Conservation (phyloP, 2,329 filamentous ascomycete species). For the Neonectria faginata region DNA sequence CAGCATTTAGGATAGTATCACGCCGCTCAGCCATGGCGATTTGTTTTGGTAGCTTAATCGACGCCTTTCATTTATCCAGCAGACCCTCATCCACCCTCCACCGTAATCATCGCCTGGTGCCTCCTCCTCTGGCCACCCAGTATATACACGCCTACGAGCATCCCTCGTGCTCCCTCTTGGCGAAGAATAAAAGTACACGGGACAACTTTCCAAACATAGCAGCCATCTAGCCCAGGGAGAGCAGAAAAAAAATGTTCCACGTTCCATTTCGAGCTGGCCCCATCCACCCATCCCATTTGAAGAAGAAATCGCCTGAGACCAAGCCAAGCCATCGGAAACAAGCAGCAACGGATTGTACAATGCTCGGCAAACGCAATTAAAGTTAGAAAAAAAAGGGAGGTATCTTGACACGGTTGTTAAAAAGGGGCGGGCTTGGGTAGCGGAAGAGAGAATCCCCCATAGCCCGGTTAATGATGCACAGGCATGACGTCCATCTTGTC, state of each 20-base stretch:
- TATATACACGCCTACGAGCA: conserved; percentile 43
- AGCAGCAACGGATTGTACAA: conserved; percentile 34
- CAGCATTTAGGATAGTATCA: background rate
- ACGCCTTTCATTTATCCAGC: conserved; percentile 47
- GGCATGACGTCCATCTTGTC: conserved; percentile 91
- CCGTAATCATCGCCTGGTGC: conserved; percentile 18
- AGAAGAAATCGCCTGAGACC: conserved; percentile 11
- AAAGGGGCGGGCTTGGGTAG: conserved; percentile 28
- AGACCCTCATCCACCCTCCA: conserved; percentile 34
- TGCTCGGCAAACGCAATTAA: conserved; percentile 43
- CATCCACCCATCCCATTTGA: conserved; percentile 16
- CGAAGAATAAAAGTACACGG: conserved; percentile 46
- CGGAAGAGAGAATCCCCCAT: conserved; percentile 3
- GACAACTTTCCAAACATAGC: conserved; percentile 44
- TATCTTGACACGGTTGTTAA: conserved; percentile 38
- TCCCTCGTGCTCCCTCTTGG: conserved; percentile 23
- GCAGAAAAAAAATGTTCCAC: conserved; percentile 38
- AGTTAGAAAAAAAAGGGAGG: conserved; percentile 36
- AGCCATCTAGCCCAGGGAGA: conserved; percentile 46
- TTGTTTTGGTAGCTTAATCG: conserved; percentile 34
- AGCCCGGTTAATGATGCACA: conserved; percentile 61
- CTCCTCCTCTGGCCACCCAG: conserved; percentile 33
- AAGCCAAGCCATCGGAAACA: conserved; percentile 25
- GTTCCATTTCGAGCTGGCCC: conserved; percentile 33
- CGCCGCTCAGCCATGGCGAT: conserved; percentile 4